A percentile compares a stretch with the other conserved stretches of the same genome.
Evolutionary conservation across 371 early-diverging fungal genomes (phyloP).

Genomic region (Rhizopus delemar): DNA sequence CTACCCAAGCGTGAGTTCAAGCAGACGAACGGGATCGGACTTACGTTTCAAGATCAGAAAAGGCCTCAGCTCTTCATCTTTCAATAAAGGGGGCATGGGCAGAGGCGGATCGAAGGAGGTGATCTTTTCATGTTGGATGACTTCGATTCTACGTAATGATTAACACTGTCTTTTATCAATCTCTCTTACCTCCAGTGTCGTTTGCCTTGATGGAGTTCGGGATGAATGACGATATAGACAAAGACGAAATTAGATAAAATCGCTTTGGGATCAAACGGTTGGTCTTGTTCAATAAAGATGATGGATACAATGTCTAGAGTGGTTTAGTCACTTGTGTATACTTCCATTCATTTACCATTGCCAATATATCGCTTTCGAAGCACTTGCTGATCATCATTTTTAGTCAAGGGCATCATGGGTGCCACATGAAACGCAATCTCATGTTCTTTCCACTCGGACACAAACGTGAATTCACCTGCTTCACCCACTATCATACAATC

Average conservation of each 20-base stretch:
- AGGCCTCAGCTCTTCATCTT: constrained; percentile 41
- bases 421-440: constrained; percentile 87
- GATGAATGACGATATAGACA: constrained; percentile 66
- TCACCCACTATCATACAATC: constrained; percentile 46
- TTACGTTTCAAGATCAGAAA: constrained; percentile 61
- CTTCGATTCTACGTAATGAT: constrained; percentile 38
- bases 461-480: constrained; percentile 72
- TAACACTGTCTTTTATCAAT: not conserved
- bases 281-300: constrained; percentile 64
- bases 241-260: constrained; percentile 74
- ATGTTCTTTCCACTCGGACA: constrained; percentile 74
- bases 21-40: constrained; percentile 1
- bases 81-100: constrained; percentile 63
- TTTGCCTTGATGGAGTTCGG: constrained; percentile 33
- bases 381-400: constrained; percentile 74
- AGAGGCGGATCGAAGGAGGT: constrained; percentile 64
- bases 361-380: constrained; percentile 84
- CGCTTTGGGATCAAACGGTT: constrained; percentile 61
- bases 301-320: constrained; percentile 69
- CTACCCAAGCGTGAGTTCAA: constrained; percentile 20
- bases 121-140: constrained; percentile 62
- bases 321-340: not conserved
- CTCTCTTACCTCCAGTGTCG: constrained; percentile 41
- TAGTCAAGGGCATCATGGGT: constrained; percentile 71
- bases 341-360: constrained; percentile 55